Percentiles rank a stretch among this genome's conserved stretches.
Evolutionary conservation across 768 basidiomycete species (phyloP).

Genomic region (Fomitopsis pulvina): DNA sequence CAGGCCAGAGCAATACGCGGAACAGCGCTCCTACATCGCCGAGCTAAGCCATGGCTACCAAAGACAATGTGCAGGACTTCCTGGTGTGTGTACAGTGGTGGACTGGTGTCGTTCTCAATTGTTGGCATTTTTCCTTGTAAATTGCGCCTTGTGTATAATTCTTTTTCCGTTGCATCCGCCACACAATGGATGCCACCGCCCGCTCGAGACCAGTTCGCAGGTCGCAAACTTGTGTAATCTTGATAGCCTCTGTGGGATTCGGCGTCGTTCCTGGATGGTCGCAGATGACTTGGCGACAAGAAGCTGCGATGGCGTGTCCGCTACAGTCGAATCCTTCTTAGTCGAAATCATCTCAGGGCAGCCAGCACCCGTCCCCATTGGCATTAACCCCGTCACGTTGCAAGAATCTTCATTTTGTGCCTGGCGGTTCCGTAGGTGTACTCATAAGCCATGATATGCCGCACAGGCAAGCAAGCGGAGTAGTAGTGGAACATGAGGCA

Average conservation of each 20-base stretch:
- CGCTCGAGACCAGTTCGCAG: not conserved
- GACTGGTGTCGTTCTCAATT: not conserved
- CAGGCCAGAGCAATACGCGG: slow-evolving; percentile 11
- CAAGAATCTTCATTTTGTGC: too few relatives aligned
- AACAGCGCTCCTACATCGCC: slow-evolving; percentile 7
- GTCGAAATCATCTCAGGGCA: too few relatives aligned
- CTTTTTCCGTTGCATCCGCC: not conserved
- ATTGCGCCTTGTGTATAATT: not conserved
- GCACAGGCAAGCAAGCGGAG: too few relatives aligned
- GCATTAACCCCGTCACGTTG: too few relatives aligned
- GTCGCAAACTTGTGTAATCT: too few relatives aligned
- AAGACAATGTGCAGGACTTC: not conserved
- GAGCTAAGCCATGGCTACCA: not conserved
- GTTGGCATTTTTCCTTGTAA: not conserved
- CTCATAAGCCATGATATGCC: too few relatives aligned
- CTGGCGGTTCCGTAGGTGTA: too few relatives aligned
- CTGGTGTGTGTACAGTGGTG: not conserved
- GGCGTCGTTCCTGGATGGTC: not conserved
- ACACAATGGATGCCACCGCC: not conserved
- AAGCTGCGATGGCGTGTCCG: not conserved
- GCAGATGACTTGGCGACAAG: not conserved
- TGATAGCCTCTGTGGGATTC: too few relatives aligned
- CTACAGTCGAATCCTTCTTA: too few relatives aligned
- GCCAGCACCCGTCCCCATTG: too few relatives aligned
- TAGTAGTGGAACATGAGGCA: too few relatives aligned